phyloP scores from a whole-genome alignment of 768 basidiomycete genomes.

The Agrocybe praecox region DNA sequence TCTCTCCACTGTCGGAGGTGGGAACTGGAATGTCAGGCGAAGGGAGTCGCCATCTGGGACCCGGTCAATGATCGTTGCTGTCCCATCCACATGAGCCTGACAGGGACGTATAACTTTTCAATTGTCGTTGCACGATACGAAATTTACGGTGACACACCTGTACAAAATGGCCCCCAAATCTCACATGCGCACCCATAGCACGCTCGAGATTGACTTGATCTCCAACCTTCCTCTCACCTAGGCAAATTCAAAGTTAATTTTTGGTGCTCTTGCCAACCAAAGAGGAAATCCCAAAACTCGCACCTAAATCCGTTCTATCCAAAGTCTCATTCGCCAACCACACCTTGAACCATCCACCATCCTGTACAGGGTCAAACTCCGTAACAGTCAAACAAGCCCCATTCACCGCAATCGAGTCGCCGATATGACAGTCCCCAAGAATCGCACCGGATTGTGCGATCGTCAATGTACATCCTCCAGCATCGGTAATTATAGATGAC shows the following conservation, averaged over 20 bases:
- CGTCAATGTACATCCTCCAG: slow-evolving; percentile 80
- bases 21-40: slow-evolving; percentile 78
- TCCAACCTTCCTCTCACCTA: slow-evolving; percentile 79
- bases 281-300: slow-evolving; percentile 3
- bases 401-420: slow-evolving; percentile 93
- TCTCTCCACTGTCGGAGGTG: slow-evolving; percentile 54
- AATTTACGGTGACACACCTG: slow-evolving; percentile 55
- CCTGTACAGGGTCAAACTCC: slow-evolving; percentile 63
- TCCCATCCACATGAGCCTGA: slow-evolving; percentile 93
- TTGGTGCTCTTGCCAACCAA: neutral
- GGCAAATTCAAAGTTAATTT: slow-evolving; percentile 11
- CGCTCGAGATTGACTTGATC: slow-evolving; percentile 91
- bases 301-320: slow-evolving; percentile 87
- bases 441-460: slow-evolving; percentile 74
- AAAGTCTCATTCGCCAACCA: slow-evolving; percentile 97
- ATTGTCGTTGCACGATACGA: neutral
- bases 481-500: slow-evolving; percentile 59
- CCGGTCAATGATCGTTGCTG: slow-evolving; percentile 71
- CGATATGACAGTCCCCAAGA: slow-evolving; percentile 86
- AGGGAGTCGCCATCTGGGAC: slow-evolving; percentile 85
- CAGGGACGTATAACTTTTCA: neutral
- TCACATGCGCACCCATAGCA: slow-evolving; percentile 87
- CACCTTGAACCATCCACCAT: slow-evolving; percentile 87
- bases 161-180: slow-evolving; percentile 98
- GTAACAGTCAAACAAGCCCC: slow-evolving; percentile 92